A percentile compares a stretch with the other conserved stretches of the same genome.
phyloP scores from a whole-genome alignment of 2,329 filamentous ascomycete genomes.

The Apiospora phragmitis region DNA sequence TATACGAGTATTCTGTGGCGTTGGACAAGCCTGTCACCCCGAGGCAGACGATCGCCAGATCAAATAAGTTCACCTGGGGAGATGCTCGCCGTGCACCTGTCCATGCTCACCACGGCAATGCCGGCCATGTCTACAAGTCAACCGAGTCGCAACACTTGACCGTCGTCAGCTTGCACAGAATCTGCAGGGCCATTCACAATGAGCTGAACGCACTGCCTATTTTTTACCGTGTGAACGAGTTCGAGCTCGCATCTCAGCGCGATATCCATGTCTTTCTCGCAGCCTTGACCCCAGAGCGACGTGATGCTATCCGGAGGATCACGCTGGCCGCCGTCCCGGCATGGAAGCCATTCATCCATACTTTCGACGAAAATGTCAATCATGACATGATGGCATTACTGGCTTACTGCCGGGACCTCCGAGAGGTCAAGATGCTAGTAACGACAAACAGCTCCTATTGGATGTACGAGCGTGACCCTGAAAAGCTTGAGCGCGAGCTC shows the following conservation, averaged over 20 bases:
- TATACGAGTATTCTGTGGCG: conserved; percentile 14
- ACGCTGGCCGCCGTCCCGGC: neutral
- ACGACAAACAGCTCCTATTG: neutral
- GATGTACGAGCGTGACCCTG: neutral
- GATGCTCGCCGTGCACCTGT: neutral
- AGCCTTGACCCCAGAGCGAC: conserved; percentile 15
- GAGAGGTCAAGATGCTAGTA: neutral
- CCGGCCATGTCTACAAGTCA: neutral
- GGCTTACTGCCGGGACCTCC: neutral
- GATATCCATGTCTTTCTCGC: conserved; percentile 11
- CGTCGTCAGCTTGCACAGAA: conserved; percentile 7
- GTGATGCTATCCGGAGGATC: conserved; percentile 14
- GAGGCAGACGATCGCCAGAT: conserved; percentile 10
- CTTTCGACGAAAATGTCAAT: neutral
- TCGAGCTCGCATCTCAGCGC: neutral
- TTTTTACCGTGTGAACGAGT: conserved; percentile 17
- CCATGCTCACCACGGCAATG: conserved; percentile 7
- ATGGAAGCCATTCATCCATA: neutral
- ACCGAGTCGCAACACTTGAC: conserved; percentile 5
- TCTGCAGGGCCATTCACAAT: conserved; percentile 14
- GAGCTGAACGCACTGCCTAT: conserved; percentile 13
- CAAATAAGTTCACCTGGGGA: conserved; percentile 16
- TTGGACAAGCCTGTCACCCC: conserved; percentile 11
- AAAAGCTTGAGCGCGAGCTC: neutral
- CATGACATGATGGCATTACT: neutral